Base-by-base conservation (phyloP, 2,329 filamentous ascomycete genomes). In the Aureobasidium vineae region DNA sequence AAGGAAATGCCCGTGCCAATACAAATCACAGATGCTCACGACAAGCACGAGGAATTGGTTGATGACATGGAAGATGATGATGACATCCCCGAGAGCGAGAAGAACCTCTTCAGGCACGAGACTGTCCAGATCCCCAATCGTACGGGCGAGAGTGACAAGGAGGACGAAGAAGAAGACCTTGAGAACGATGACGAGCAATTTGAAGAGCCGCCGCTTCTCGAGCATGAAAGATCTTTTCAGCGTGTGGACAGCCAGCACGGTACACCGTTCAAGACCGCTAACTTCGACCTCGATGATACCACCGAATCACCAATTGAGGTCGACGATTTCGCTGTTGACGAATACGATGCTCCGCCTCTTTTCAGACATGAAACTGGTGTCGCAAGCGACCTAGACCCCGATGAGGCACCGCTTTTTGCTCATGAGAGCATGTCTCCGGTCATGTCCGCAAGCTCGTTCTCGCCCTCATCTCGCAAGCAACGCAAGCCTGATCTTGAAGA, bases 311-410 rank as follows among this genome's bases (percentile, higher is more conserved):
- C 31, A 23, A 33, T 45, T 26, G 59, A 64, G 23, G 40, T 40
- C 8, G 59, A 64, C 15, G 57, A 63, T 10, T 31, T 54, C 38
- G 57, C 60, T 10, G 60, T 53, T 15, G 66, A 67, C n/a, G 66
- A 57, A 19, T 26, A 26, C 13, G 53, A 61, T n/a, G 33, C 36
- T 53, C 11, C 43, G 23, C 78, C 77, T 23, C 72, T 79, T 1
- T 70, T 79, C 50, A 72, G 73, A 26, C 77, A 80, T 45, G 78
- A 80, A 68, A 74, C 74, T 64, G 67, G 73, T 68, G 69, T 65
- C 19, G 68, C 41, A 41, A 60, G 10, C 36, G 52, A 60, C 36
- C 2, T 40, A 1, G 64, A 60, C 16, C 54, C 53, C 2, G 64
- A 66, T 3, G 70, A 21, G 66, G 71, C 72, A 7, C 76, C 74